A percentile compares a stretch with the other conserved stretches of the same genome.
Evolutionary conservation across 805 yeast species (phyloP).

Genomic region (Sugiyamaella mastotermitis): DNA sequence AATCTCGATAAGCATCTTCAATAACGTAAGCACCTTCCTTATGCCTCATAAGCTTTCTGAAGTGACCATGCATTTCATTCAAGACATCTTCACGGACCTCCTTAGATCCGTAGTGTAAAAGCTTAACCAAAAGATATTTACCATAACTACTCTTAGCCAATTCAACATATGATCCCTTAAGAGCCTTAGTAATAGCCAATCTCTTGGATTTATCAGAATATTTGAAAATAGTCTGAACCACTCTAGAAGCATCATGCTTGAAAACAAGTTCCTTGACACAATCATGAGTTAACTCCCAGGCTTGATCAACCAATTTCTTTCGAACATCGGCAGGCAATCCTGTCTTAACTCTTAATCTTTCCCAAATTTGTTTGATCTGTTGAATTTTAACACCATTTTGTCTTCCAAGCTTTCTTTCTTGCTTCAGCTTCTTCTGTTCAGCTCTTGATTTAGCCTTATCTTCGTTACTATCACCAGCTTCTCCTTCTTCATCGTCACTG

Average conservation of each 20-base stretch:
- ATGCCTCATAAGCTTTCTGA: conserved; percentile 90
- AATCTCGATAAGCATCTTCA: conserved; percentile 83
- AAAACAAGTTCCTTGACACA: conserved; percentile 77
- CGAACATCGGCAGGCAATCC: conserved; percentile 75
- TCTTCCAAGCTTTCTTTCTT: conserved; percentile 81
- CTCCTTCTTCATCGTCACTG: conserved; percentile 27
- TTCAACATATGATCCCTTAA: conserved; percentile 71
- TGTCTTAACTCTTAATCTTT: conserved; percentile 74
- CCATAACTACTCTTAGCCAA: conserved; percentile 93
- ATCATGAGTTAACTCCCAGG: conserved; percentile 77
- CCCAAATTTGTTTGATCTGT: conserved; percentile 85
- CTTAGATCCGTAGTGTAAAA: conserved; percentile 87
- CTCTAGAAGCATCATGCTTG: conserved; percentile 95
- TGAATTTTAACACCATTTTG: conserved; percentile 84
- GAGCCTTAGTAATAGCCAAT: conserved; percentile 55
- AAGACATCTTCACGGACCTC: conserved; percentile 69
- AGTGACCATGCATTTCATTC: conserved; percentile 82
- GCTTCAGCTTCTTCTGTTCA: conserved; percentile 70
- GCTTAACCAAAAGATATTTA: conserved; percentile 80
- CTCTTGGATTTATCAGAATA: conserved; percentile 77
- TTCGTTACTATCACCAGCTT: conserved; percentile 28
- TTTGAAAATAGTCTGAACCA: conserved; percentile 88
- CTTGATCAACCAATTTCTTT: conserved; percentile 71
- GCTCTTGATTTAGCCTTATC: conserved; percentile 50
- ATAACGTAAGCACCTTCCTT: conserved; percentile 97